These are phyloP conservation scores for Keqinozyma sinolaborantium DNA, from an alignment of 1,139 yeast genomes.

Conservation along the genomic window DNA sequence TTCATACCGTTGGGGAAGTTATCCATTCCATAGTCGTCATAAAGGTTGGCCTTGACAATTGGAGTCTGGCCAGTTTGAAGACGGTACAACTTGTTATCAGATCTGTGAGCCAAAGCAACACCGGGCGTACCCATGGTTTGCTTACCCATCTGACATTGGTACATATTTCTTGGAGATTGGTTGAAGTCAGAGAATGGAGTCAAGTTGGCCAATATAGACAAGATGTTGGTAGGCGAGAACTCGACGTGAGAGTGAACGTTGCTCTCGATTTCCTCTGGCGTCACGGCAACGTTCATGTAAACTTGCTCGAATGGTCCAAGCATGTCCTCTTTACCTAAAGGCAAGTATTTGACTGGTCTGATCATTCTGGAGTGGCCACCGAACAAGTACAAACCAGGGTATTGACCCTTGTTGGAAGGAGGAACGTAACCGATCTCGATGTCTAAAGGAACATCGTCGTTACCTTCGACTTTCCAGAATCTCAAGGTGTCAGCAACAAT, in stretches of 20 bases:
- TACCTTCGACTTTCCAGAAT: slow-evolving; percentile 87
- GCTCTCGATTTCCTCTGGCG: slow-evolving; percentile 84
- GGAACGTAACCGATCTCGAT: slow-evolving; percentile 96
- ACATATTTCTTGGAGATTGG: slow-evolving; percentile 99
- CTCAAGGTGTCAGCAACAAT: slow-evolving; percentile 87
- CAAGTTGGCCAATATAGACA: slow-evolving; percentile 90
- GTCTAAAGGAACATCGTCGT: slow-evolving; percentile 72
- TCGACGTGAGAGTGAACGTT: slow-evolving; percentile 91
- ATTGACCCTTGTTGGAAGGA: slow-evolving; percentile 91
- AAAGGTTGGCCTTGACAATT: slow-evolving; percentile 87
- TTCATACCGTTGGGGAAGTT: slow-evolving; percentile 98
- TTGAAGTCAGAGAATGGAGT: slow-evolving; percentile 98
- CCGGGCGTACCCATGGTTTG: slow-evolving; percentile 99
- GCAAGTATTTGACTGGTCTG: slow-evolving; percentile 91
- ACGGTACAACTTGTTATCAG: slow-evolving; percentile 91
- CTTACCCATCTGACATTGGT: slow-evolving; percentile 99
- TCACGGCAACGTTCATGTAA: slow-evolving; percentile 92
- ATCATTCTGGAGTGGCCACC: slow-evolving; percentile 94
- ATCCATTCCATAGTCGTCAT: slow-evolving; percentile 97
- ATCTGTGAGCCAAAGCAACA: slow-evolving; percentile 86
- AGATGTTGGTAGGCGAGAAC: slow-evolving; percentile 88
- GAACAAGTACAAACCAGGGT: slow-evolving; percentile 89
- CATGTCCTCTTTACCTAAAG: slow-evolving; percentile 76
- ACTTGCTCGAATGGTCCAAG: slow-evolving; percentile 98
- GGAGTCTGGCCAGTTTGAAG: slow-evolving; percentile 97